These are phyloP conservation scores for Aspergillus jensenii DNA, from an alignment of 2,329 filamentous ascomycete species.

Conservation along the genomic window DNA sequence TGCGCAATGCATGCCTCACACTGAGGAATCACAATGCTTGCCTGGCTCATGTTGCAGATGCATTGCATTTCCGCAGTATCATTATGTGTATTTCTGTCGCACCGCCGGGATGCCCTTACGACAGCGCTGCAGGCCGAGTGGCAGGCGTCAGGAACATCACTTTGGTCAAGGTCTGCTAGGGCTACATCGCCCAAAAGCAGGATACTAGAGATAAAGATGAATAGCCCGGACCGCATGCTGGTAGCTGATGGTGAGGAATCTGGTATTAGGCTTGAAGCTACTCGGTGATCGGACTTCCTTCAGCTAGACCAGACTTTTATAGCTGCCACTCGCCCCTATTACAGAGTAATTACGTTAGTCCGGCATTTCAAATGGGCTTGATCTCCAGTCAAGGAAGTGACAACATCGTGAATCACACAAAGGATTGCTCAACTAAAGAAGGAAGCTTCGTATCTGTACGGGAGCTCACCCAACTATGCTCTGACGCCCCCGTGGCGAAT, in stretches of 20 bases:
- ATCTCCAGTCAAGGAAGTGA: too few species aligned
- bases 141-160: constrained; percentile 30
- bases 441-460: too few species aligned
- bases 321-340: too few species aligned
- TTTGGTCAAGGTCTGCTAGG: constrained; percentile 24
- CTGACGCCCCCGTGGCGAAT: too few species aligned
- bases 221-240: constrained; percentile 16
- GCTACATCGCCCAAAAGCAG: constrained; percentile 23
- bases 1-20: constrained; percentile 35
- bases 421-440: too few species aligned
- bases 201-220: constrained; percentile 25
- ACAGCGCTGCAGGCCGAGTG: constrained; percentile 26
- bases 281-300: not conserved
- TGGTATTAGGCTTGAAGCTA: not conserved
- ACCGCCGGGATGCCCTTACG: constrained; percentile 25
- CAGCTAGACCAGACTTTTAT: too few species aligned
- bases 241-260: not conserved
- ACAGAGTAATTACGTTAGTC: too few species aligned
- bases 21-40: constrained; percentile 27
- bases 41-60: constrained; percentile 28
- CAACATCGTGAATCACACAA: too few species aligned
- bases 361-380: too few species aligned
- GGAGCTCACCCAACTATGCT: too few species aligned
- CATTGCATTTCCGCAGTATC: constrained; percentile 26
- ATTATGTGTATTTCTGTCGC: constrained; percentile 24